Evolutionary conservation across 345 rosid species (phyloP).

Genomic region (Theobroma cacao): DNA sequence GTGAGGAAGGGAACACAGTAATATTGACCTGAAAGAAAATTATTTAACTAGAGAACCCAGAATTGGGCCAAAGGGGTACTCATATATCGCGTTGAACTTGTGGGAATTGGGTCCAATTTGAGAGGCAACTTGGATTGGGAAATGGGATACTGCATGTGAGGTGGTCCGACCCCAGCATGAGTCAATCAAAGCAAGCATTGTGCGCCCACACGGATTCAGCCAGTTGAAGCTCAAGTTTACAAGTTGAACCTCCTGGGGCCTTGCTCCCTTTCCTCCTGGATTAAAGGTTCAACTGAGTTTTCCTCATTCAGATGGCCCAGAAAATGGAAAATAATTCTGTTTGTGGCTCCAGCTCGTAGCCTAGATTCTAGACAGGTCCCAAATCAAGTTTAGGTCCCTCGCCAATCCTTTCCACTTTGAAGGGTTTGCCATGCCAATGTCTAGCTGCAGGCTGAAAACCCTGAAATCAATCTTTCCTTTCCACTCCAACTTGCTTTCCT

Average conservation of each 20-base stretch:
- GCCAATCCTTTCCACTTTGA: neutral
- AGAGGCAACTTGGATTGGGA: neutral
- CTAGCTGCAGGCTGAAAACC: neutral
- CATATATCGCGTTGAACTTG: neutral
- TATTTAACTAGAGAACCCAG: too few species aligned
- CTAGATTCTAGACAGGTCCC: slow-evolving; percentile 8
- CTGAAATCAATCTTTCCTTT: neutral
- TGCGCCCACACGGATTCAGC: neutral
- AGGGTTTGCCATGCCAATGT: neutral
- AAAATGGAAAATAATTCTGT: neutral
- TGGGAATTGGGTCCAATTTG: neutral
- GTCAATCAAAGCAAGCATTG: neutral
- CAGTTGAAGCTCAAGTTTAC: neutral
- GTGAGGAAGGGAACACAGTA: neutral
- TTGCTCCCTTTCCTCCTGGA: neutral
- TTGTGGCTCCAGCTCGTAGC: slow-evolving; percentile 9
- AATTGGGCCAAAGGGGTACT: neutral
- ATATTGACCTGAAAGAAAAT: too few species aligned
- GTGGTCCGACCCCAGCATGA: neutral
- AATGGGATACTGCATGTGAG: neutral
- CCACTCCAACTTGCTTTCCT: neutral
- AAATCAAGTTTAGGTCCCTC: neutral
- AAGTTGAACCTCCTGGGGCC: neutral
- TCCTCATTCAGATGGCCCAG: neutral
- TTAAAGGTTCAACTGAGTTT: neutral